Base-by-base conservation (phyloP, 441 rosid species). In the Macaranga tanarius region DNA sequence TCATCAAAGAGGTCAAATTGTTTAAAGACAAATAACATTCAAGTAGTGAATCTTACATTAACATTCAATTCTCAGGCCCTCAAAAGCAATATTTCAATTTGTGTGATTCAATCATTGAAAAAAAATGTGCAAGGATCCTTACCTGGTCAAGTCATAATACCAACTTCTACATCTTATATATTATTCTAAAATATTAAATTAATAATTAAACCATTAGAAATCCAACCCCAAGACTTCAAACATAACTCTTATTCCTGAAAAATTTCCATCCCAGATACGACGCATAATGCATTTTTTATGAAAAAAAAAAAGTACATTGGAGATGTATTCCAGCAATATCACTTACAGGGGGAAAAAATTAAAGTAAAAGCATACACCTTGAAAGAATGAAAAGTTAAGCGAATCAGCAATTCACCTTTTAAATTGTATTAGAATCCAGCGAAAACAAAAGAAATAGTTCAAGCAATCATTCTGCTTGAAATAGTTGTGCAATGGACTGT, bases 381-480 rank as follows among this genome's bases (percentile, higher is more conserved):
- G 44, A 44, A 64, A 48, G 10, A 22, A 22, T 55, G 16, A 71
- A 66, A 70, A 26, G 75, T 59, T 58, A 42, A 79, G 42, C 59
- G 48, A 72, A 55, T 28, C 61, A 71, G 68, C 64, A 64, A 69
- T 60, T 62, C 40, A 93, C 99, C 99, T 93, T 81, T 93, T 96
- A 78, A 96, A 96, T 75, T 96, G 98, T 74, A 93, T 90, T 48
- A 96, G 86, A 79, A 92, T 75, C 99, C 99, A 96, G 83, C 98
- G 99, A 86, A 96, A 96, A 80, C 99, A 96, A 82, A 96, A 93
- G 96, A 96, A 96, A 81, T 89, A 96, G 84, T 93, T 96, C 90
- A 96, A 86, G 84, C 99, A 96, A 64, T 96, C 98, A 62, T 89
- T 92, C 88, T 92, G 92, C 89, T 82, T 84, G 75, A 93, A 92